Base-by-base conservation (phyloP, 2,329 filamentous ascomycete species). In the Arthrobotrys iridis region DNA sequence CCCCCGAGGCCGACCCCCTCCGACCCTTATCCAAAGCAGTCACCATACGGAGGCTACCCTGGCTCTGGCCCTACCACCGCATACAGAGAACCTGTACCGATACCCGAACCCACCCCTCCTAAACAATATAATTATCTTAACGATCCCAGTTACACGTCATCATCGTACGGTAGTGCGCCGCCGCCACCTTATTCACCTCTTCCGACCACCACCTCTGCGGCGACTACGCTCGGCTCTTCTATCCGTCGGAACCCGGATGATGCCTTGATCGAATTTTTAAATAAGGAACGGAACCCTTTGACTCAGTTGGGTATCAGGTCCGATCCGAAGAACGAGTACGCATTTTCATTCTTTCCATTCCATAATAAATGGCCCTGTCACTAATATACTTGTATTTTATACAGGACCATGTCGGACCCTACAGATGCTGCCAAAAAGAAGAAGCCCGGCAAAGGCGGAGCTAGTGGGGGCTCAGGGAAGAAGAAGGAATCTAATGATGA, bases 81-180 rank as follows among this genome's bases (percentile, higher is more conserved):
- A 13, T 57, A 66, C 24, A 46, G 62, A 24, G 70, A 74, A 7
- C 59, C 70, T 55, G 18, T 74, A 22, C 35, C 70, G 18, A 67
- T 74, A 35, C 70, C 70, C 43, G 26, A 22, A 26, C 50, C 60
- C 24, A 57, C 62, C 22, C 37, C 70, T 33, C 46, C 70, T 10
- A 67, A 74, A n/a, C 20, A 60, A 22, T 64, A 74, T 26, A 66
- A 65, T 45, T 74, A 74, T 11, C n/a, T 74, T 18, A 64, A 74
- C 15, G 67, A 62, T 6, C 28, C 67, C 13, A 55, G 67, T 18
- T 65, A 43, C 37, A 30, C 46, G 2, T 52, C 70, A 2, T 40
- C 35, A n/a, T 74, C 70, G 6, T 74, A 74, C 37, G 60, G 62
- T 30, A 64, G 70, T 41, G 70, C 70, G 15, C 70, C 70, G 10